Base-by-base conservation (phyloP, 306 rosid species). In the Vigna trinervia region DNA sequence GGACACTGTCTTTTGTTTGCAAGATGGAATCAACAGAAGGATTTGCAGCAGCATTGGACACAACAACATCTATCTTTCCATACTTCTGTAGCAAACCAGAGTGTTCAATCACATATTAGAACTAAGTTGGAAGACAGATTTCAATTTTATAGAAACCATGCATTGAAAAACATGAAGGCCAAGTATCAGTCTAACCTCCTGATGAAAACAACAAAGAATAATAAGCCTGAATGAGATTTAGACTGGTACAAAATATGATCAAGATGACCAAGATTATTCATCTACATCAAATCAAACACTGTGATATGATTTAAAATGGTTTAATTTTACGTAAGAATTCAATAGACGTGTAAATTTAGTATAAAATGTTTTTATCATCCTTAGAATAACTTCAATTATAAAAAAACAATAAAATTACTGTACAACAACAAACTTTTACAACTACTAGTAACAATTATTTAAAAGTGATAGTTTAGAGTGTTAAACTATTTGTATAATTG, bases 21-120 rank as follows among this genome's bases (percentile, higher is more conserved):
- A 96, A 81, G 64, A 96, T 86, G 73, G 83, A 8, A 23, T 92
- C 91, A 4, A 80, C 83, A 10, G 98, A 88, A 34, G 99, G 99
- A 91, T 92, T 96, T 26, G 88, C 90, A 62, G 98, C 99, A 71
- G 99, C 99, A 64, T 96, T 96, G 57, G 99, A 96, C 62, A 96
- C 98, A 22, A 96, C 78, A 58, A 92, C 92, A 79, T 95, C 98
- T 77, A 92, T 82, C 77, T 85, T 95, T 67, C 99, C 97, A 75
- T 91, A 96, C 83, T 85, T 89, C 99, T 96, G 96, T 19, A 79
- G 83, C 23, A 77, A 85, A 84, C 65, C 69, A 76, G 34, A 78
- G 63, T 17, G 6, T 75, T 77, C 58, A 71, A 83, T 15, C 52
- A 73, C 39, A 58, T 32, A 57, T 64, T 20, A 78, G 47, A 78